Evolutionary conservation across 257 asterid species (phyloP), one percentile per base, ranked within the genome.

Genomic region (Penstemon newberryi): DNA sequence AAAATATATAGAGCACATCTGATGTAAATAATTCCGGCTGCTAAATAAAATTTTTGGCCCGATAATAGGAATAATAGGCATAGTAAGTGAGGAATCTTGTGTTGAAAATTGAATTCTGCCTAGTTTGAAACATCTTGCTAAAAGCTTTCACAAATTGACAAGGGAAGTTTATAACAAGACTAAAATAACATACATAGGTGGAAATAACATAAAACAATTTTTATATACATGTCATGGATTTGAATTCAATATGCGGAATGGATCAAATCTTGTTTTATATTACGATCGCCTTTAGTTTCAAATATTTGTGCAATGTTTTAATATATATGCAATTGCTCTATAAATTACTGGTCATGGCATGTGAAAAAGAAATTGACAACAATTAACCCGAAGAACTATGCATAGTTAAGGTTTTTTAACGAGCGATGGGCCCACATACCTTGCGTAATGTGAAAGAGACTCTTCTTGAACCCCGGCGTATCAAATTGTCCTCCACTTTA

Each of bases 381-480:
- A 65, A 52, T n/a, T 37, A 18, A 12, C 37, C 3, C n/a, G 8
- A 65, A 15, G 44, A 50, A 65, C 19, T 38, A 50, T 40, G 46
- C 8, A 49, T 37, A 11, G 13, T 37, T 57, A 10, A 56, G 41
- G 37, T 10, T 15, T 3, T 1, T 3, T 13, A 19, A 3, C 2
- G 6, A 45, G 44, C 11, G 38, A 33, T 25, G 18, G 57, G 43
- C 41, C n/a, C 6, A 57, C 67, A 40, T 77, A 92, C 98, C 90
- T 88, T 93, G 73, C 99, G 96, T 56, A 93, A 58, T 63, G 99
- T 93, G 46, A 93, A 87, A 4, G 99, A 93, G 54, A 90, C 99
- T 70, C 99, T 85, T 72, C 98, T 93, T 51, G 91, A 43, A 75
- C 85, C 68, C 87, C 99, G 79, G 39, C 91, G 84, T 36, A 93